phyloP scores from a whole-genome alignment of 805 yeast genomes.

The Candida tibetensis region DNA sequence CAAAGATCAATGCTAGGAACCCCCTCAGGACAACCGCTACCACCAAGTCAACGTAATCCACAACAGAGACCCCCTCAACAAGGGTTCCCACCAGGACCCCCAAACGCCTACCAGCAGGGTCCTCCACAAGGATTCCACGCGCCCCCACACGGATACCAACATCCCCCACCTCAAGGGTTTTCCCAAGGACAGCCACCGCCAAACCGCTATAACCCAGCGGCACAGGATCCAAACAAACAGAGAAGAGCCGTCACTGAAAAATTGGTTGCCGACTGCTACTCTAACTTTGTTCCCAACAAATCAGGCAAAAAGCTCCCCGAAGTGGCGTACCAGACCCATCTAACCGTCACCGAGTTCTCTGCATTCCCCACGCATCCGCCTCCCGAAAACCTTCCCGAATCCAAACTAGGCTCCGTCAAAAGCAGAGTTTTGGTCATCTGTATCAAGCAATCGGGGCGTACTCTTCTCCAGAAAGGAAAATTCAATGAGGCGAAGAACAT shows the following conservation, averaged over 20 bases:
- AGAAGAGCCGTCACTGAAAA: conserved; percentile 25
- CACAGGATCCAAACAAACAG: conserved; percentile 3
- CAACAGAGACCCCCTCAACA: conserved; percentile 1
- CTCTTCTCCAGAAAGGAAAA: conserved; percentile 81
- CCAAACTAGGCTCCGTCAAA: conserved; percentile 43
- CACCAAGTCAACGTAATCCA: no score
- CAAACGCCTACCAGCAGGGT: neutral
- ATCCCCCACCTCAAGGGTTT: neutral
- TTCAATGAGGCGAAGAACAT: conserved; percentile 63
- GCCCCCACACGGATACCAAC: conserved; percentile 2
- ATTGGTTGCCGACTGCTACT: conserved; percentile 37
- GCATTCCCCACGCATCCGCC: conserved; percentile 68
- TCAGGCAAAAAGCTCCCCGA: conserved; percentile 24
- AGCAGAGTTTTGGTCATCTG: conserved; percentile 60
- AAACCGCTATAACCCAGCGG: neutral
- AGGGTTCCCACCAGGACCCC: neutral
- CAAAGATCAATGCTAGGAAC: neutral
- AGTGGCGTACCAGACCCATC: conserved; percentile 67
- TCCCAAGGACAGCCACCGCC: conserved; percentile 2
- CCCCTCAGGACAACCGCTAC: conserved; percentile 4
- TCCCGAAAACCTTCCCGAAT: conserved; percentile 49
- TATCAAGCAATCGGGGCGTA: conserved; percentile 62
- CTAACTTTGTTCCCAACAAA: conserved; percentile 23
- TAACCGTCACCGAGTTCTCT: conserved; percentile 70
- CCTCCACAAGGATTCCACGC: neutral